Base-by-base conservation (phyloP, 306 rosid genomes). In the Fragaria iinumae region DNA sequence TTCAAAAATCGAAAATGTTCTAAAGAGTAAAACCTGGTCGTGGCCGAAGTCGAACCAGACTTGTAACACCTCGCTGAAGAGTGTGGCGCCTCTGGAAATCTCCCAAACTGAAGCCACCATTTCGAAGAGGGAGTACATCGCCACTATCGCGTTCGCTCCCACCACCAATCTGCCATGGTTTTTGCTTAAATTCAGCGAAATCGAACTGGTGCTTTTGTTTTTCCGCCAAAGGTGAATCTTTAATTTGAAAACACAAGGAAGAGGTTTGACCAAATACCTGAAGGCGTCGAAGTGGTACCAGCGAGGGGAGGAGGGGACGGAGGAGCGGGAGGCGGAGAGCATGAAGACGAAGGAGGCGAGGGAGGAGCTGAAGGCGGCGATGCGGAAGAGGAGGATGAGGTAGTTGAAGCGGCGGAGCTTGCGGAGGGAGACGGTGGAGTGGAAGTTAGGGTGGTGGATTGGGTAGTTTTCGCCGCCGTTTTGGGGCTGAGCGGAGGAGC, bases 31-130 rank as follows among this genome's bases (percentile, higher is more conserved):
- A 18, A 95, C 99, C 97, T 95, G 99, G 87, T 95, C 99, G 68
- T 92, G 99, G 80, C 97, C 92, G 81, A 95, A 95, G 77, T 95
- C 99, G 88, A 95, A 95, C 97, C 99, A 95, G 71, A 95, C 95
- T 67, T 95, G 99, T 29, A 95, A 55, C 27, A 86, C 80, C 84
- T 95, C 99, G 11, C 93, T 94, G 56, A 95, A 90, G n/a, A 95
- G 79, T 1, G 99, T 90, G 17, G 71, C 82, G 21, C 90, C 97
- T 88, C 97, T 83, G 1, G 97, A 92, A 55, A 95, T 89, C 75
- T 95, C 99, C 99, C 99, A 95, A 71, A 92, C 97, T 18, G 96
- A 86, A 9, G 92, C 93, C 11, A 85, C 89, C 93, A 91, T 81
- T 84, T 95, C 99, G 78, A 92, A 88, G 38, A 95, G 79, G 1